Conservation (phyloP, 805 yeast genomes). For the Saccharomycopsis sp. region DNA sequence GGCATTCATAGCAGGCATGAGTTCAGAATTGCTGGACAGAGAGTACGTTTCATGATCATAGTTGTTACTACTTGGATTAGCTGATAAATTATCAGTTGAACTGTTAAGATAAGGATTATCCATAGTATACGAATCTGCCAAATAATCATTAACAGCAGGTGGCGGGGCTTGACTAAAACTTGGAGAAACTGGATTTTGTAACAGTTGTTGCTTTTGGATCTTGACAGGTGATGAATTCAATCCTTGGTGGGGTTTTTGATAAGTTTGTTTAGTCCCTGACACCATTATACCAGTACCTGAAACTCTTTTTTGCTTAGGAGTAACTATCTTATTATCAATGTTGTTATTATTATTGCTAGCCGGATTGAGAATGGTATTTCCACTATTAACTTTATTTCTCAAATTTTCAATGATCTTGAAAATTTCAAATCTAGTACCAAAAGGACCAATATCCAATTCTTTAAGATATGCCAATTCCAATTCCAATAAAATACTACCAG, state of each 20-base stretch:
- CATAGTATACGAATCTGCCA: conserved; percentile 9
- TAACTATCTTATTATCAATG: not conserved
- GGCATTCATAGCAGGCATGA: too few relatives aligned
- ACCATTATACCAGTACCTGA: conserved; percentile 2
- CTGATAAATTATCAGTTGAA: conserved; percentile 11
- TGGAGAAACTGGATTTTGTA: not conserved
- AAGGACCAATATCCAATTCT: conserved; percentile 83
- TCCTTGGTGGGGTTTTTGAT: not conserved
- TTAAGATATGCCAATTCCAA: conserved; percentile 78
- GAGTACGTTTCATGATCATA: conserved; percentile 3
- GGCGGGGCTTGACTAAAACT: too few relatives aligned
- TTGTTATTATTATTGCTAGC: too few relatives aligned
- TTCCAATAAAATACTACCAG: conserved; percentile 78
- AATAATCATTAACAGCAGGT: not conserved
- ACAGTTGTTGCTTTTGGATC: not conserved
- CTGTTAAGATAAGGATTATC: conserved; percentile 17
- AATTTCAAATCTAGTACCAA: conserved; percentile 92
- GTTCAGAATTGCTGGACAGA: not conserved
- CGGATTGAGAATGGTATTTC: too few relatives aligned
- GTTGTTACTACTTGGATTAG: not conserved
- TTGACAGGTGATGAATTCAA: too few relatives aligned
- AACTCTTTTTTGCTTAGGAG: not conserved
- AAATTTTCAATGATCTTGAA: conserved; percentile 78
- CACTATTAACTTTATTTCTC: conserved; percentile 20
- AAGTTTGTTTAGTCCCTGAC: not conserved